phyloP scores from a whole-genome alignment of 352 stramenopile species.

The Globisporangium abappressorium region DNA sequence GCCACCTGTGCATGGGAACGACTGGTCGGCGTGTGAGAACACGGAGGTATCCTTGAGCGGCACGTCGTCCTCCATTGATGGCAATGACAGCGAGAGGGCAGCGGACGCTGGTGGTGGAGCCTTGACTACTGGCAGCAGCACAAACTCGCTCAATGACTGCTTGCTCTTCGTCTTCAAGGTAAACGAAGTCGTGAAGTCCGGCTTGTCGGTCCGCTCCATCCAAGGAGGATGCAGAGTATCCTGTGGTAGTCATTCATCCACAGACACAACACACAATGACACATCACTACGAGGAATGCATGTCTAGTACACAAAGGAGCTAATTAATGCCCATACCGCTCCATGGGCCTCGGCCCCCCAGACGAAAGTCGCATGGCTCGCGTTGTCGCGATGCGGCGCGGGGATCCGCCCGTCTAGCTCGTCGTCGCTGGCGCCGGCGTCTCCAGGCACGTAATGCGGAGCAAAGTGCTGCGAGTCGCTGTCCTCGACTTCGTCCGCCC shows the following conservation, averaged over 20 bases:
- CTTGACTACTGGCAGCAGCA: neutral
- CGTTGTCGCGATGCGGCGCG: slow-evolving; percentile 8
- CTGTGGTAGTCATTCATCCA: neutral
- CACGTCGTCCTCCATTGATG: neutral
- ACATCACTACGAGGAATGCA: no score
- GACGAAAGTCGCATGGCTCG: slow-evolving; percentile 11
- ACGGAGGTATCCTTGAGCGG: slow-evolving; percentile 10
- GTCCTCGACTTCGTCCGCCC: neutral
- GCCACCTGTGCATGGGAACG: slow-evolving; percentile 31
- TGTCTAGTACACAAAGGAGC: no score
- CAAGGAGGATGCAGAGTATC: slow-evolving; percentile 4
- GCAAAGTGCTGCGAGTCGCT: slow-evolving; percentile 9
- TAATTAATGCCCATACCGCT: neutral
- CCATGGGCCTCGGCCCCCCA: slow-evolving; percentile 1
- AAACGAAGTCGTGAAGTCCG: slow-evolving; percentile 7
- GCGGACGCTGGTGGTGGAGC: neutral
- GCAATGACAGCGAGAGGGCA: neutral
- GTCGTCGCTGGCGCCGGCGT: slow-evolving; percentile 10
- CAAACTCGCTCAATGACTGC: neutral
- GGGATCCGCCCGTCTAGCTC: neutral
- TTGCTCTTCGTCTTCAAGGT: neutral
- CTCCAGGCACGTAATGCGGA: slow-evolving; percentile 6
- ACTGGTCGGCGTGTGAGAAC: slow-evolving; percentile 4
- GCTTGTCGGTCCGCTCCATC: slow-evolving; percentile 5
- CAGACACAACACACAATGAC: neutral